A percentile compares a stretch with the other conserved stretches of the same genome.
These are phyloP conservation scores for Pichia insulana DNA, from an alignment of 805 yeast species.

Conservation along the genomic window DNA sequence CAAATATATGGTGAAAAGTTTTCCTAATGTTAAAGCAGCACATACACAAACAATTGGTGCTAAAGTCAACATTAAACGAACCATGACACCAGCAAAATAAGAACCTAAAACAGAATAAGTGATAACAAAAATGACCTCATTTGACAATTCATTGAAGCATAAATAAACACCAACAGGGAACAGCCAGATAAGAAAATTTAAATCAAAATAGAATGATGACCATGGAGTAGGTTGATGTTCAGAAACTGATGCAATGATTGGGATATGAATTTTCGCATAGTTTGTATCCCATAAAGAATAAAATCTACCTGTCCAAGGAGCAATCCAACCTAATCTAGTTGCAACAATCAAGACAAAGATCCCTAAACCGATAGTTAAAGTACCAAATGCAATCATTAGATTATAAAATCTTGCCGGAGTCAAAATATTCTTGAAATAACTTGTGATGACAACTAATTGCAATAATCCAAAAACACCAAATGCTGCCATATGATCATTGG, in stretches of 20 bases:
- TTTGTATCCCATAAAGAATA: slow-evolving; percentile 97
- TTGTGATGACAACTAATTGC: slow-evolving; percentile 83
- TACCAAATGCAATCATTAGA: slow-evolving; percentile 53
- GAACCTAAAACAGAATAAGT: slow-evolving; percentile 90
- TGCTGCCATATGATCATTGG: slow-evolving; percentile 98
- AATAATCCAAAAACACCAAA: slow-evolving; percentile 93
- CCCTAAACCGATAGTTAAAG: slow-evolving; percentile 52
- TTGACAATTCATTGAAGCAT: slow-evolving; percentile 78
- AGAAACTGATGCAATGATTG: slow-evolving; percentile 96
- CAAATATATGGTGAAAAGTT: slow-evolving; percentile 73
- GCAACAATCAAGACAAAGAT: slow-evolving; percentile 63
- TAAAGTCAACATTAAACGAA: slow-evolving; percentile 90
- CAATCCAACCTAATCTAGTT: slow-evolving; percentile 87
- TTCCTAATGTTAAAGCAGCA: slow-evolving; percentile 82
- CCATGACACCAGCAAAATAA: slow-evolving; percentile 98
- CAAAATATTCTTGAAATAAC: slow-evolving; percentile 66
- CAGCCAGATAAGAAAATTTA: slow-evolving; percentile 88
- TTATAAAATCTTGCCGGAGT: slow-evolving; percentile 66
- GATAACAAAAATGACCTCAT: slow-evolving; percentile 89
- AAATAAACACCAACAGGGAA: slow-evolving; percentile 97
- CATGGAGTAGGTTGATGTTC: slow-evolving; percentile 99
- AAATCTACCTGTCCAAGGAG: slow-evolving; percentile 99
- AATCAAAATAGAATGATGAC: slow-evolving; percentile 96
- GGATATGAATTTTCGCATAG: slow-evolving; percentile 96
- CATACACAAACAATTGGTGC: slow-evolving; percentile 94